These are phyloP conservation scores for Fraxinus latifolia DNA, from an alignment of 305 asterid genomes.

Conservation along the genomic window DNA sequence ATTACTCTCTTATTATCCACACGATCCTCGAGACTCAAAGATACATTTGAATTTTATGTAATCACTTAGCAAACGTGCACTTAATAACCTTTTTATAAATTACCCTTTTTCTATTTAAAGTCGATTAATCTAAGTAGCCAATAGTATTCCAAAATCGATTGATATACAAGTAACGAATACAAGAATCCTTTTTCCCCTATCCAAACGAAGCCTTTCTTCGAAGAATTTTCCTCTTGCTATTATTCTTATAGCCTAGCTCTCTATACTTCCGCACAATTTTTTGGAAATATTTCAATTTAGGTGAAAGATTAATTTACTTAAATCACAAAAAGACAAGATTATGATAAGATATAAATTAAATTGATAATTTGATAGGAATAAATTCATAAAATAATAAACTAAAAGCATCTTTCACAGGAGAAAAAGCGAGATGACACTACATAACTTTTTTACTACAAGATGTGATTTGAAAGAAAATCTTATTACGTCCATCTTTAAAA, in stretches of 20 bases:
- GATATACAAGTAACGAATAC: neutral
- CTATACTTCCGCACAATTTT: neutral
- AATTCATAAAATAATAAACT: neutral
- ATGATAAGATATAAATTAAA: no score
- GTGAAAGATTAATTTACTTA: neutral
- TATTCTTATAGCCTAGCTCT: neutral
- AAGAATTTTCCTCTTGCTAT: neutral
- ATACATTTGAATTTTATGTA: no score
- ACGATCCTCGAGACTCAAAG: no score
- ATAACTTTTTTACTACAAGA: neutral
- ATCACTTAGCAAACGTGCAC: no score
- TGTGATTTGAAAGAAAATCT: no score
- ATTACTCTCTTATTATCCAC: no score
- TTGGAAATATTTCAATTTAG: neutral
- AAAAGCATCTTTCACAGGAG: neutral
- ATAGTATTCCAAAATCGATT: no score
- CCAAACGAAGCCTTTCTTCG: neutral
- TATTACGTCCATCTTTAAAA: no score
- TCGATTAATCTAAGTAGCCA: no score
- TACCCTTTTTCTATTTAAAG: no score
- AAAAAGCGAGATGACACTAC: neutral
- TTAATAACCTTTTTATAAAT: no score
- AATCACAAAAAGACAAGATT: no score
- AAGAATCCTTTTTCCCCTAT: neutral
- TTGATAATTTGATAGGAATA: neutral